Evolutionary conservation across 2,329 filamentous ascomycete genomes (phyloP), one percentile per base, ranked within the genome.

Genomic region (Aspergillus melleus): DNA sequence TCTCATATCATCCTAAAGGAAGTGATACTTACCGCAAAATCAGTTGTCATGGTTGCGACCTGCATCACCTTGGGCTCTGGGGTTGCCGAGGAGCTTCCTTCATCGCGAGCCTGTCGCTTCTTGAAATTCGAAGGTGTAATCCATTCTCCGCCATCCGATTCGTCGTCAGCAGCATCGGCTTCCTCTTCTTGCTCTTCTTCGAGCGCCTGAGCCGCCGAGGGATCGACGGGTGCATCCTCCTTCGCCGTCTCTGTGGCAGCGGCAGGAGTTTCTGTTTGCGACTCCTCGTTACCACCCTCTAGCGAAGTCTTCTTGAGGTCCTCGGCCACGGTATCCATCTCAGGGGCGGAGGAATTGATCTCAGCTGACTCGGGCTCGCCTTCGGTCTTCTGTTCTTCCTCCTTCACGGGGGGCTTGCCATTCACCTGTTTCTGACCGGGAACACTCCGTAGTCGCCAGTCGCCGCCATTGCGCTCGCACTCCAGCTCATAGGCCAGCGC

Each of bases 401-500:
- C 74, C 62, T 79, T 81, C 1, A 69, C 74, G 1, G 87, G 86
- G 9, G 88, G 85, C 65, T 83, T 84, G 3, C 90, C 90, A 72
- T 94, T 94, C 58, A 93, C 72, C 1, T 84, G 76, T 75, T 92
- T 93, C 74, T 96, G 92, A 0, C 88, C 90, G 0, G 94, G 94
- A 3, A 85, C 84, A 59, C 85, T 90, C 62, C 93, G 84, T 74
- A 97, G 71, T 61, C 93, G 85, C 90, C 91, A 96, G 73, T 96
- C 88, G 2, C 93, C 93, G n/a, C 88, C 87, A 73, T 96, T 96
- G 60, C 88, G 83, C 80, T 98, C 93, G 69, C 91, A 90, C 70
- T 98, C 94, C n/a, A 98, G 74, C 74, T 99, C 95, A 74, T 98
- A 98, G 1, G 92, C 90, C 58, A 99, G 80, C 9, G 94, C 95